These are phyloP conservation scores for Beverwykella pulmonaria DNA, from an alignment of 495 filamentous ascomycete genomes.

Conservation along the genomic window DNA sequence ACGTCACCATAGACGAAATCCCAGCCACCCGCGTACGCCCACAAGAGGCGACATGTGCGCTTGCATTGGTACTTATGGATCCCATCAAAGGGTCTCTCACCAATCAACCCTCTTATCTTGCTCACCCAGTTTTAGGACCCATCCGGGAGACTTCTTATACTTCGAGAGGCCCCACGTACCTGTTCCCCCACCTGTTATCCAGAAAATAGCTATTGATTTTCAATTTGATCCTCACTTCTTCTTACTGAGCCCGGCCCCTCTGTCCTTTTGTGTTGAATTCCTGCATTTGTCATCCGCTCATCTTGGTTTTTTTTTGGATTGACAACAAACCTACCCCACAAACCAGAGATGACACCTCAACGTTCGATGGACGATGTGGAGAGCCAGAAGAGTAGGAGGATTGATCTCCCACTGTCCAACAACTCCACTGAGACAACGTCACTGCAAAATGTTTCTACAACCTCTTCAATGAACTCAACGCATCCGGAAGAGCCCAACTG, in stretches of 20 bases:
- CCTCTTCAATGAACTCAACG: not conserved
- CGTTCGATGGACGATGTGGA: conserved; percentile 13
- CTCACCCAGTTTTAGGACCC: not conserved
- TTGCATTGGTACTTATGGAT: conserved; percentile 9
- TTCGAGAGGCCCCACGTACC: not conserved
- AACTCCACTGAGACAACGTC: conserved; percentile 19
- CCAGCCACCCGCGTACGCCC: not conserved
- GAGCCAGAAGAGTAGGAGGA: conserved; percentile 4
- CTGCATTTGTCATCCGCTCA: not conserved
- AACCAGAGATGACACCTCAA: not conserved
- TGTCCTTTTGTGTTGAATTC: not conserved
- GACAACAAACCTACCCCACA: not conserved
- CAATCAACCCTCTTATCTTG: not conserved
- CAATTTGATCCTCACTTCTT: not conserved
- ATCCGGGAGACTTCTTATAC: conserved; percentile 1
- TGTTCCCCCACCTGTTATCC: not conserved
- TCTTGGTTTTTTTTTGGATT: not conserved
- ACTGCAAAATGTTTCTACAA: conserved; percentile 21
- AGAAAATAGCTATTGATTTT: not conserved
- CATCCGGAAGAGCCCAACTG: conserved; percentile 39
- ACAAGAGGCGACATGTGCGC: conserved; percentile 11
- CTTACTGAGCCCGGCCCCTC: not conserved
- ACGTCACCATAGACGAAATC: conserved; percentile 25
- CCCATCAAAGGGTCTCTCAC: not conserved
- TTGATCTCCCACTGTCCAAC: conserved; percentile 16